Conservation (phyloP, 2,329 filamentous ascomycete species). For the Bisporella sp. region DNA sequence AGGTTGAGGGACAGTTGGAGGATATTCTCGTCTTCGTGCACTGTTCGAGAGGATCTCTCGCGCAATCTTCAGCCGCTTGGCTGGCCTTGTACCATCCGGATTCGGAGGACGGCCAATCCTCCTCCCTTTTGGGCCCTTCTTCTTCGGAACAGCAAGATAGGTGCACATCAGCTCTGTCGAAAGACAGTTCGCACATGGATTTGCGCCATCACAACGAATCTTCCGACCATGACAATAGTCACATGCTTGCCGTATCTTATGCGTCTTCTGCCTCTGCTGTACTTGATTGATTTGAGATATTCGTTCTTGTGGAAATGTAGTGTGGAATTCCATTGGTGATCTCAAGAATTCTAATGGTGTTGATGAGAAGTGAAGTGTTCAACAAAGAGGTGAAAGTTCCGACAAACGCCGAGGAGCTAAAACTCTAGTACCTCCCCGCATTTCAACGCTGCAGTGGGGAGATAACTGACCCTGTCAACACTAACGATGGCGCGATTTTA, state of each 20-base stretch:
- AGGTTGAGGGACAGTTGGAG: neutral
- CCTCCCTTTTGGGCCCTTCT: neutral
- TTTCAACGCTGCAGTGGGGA: no score
- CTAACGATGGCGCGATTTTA: no score
- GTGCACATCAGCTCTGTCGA: neutral
- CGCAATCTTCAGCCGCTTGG: neutral
- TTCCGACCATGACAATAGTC: neutral
- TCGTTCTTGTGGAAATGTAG: neutral
- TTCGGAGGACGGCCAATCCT: neutral
- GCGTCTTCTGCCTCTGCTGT: neutral
- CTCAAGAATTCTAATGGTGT: neutral
- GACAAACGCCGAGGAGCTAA: no score
- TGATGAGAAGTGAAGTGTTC: neutral
- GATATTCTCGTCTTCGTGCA: neutral
- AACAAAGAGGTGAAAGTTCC: neutral
- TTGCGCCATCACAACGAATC: neutral
- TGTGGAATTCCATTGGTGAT: neutral
- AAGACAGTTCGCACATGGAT: neutral
- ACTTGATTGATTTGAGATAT: neutral
- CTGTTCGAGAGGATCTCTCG: neutral
- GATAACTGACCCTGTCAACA: no score
- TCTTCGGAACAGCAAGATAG: neutral
- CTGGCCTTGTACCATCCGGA: no score
- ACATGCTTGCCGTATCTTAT: neutral
- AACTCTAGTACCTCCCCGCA: no score